Conservation (phyloP, 768 basidiomycete species). For the Mycena filopes region DNA sequence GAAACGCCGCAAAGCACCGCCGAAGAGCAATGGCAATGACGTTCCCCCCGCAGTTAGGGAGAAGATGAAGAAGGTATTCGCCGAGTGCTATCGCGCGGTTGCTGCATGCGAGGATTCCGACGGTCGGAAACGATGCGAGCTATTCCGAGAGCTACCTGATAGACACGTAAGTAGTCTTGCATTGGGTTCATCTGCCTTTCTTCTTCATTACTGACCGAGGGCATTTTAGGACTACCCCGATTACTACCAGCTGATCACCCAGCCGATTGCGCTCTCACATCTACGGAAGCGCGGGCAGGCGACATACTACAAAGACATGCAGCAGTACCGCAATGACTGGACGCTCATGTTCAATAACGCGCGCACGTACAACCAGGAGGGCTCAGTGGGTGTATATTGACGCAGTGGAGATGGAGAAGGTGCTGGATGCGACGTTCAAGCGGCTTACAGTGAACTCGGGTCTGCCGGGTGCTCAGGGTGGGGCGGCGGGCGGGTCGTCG, state of each 20-base stretch:
- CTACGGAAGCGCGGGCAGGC: conserved; percentile 81
- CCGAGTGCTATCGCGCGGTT: conserved; percentile 80
- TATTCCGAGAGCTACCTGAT: conserved; percentile 90
- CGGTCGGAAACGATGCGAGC: conserved; percentile 84
- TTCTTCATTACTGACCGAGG: conserved; percentile 33
- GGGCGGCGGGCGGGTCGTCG: conserved; percentile 43
- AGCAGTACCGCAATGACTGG: conserved; percentile 82
- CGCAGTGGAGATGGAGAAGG: conserved; percentile 94
- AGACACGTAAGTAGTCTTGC: conserved; percentile 60
- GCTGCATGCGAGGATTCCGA: conserved; percentile 75
- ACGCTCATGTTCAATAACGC: conserved; percentile 95
- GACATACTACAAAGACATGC: conserved; percentile 78
- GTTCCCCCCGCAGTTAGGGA: conserved; percentile 69
- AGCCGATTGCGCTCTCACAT: conserved; percentile 88
- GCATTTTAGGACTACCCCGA: conserved; percentile 82
- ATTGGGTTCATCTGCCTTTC: conserved; percentile 10
- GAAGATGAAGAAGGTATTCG: conserved; percentile 86
- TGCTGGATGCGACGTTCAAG: conserved; percentile 79
- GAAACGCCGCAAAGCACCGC: conserved; percentile 89
- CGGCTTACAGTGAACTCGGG: conserved; percentile 73
- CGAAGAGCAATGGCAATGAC: conserved; percentile 54
- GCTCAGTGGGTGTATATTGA: conserved; percentile 95
- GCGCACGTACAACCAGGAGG: conserved; percentile 92
- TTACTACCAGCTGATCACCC: conserved; percentile 89
- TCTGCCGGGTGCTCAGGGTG: conserved; percentile 72